Conservation (phyloP, 2,329 filamentous ascomycete genomes). For the Rhytidhysteron rufulum region DNA sequence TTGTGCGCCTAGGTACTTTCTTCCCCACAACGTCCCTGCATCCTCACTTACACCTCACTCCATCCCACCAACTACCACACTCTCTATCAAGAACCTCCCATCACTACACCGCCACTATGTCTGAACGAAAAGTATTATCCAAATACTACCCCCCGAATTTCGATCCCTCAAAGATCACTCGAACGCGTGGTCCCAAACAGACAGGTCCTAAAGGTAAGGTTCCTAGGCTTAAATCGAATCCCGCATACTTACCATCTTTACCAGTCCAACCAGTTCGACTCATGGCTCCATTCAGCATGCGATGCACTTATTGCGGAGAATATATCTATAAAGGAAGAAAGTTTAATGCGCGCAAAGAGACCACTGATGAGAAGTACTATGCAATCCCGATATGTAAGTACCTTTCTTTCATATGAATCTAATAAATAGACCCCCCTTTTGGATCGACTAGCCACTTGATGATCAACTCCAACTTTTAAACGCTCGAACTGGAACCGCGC, state of each 20-base stretch:
- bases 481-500: no score
- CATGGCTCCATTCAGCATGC: conserved; percentile 85
- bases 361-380: conserved; percentile 84
- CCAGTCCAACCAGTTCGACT: conserved; percentile 71
- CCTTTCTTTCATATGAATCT: no score
- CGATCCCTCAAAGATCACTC: conserved; percentile 74
- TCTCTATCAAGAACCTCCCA: no score
- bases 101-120: conserved; percentile 64
- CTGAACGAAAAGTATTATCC: conserved; percentile 64
- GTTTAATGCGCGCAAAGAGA: conserved; percentile 94
- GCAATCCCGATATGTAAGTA: conserved; percentile 74
- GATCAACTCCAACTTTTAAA: no score
- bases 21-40: no score
- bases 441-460: no score
- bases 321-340: conserved; percentile 92
- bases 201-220: conserved; percentile 77
- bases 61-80: no score
- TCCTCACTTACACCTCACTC: no score
- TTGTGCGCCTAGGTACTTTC: no score
- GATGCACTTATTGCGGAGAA: conserved; percentile 66
- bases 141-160: conserved; percentile 75
- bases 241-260: not conserved
- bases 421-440: no score
- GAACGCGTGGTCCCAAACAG: conserved; percentile 65
- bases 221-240: conserved; percentile 67